Evolutionary conservation across 768 basidiomycete species (phyloP), one percentile per base, ranked within the genome.

Genomic region (Lentinula aciculospora): DNA sequence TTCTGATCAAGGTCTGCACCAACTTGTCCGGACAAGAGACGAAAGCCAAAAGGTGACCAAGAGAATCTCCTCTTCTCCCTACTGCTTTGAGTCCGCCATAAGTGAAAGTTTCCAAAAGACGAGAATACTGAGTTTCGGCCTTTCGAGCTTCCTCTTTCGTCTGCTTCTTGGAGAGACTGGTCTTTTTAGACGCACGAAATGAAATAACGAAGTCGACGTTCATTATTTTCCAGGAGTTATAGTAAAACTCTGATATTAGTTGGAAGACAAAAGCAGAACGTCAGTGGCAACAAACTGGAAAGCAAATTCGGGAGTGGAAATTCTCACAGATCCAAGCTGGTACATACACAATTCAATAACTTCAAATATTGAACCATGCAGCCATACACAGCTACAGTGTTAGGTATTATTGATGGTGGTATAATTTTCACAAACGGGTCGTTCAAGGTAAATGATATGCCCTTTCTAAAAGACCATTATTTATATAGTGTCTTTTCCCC

Each of bases 21-120:
- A 84, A 78, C 34, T 74, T 74, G 40, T 79, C 74, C 0, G 88
- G 83, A 61, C 90, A 92, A 8, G 77, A 76, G 10, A 97, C 82
- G 58, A 97, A 84, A 5, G 96, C 72, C 4, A 94, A 73, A 6
- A 94, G 69, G 62, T 93, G 85, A 1, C 88, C 89, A 50, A 88
- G 72, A 9, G 79, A 79, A 65, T 88, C 87, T n/a, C 92, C 92
- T 23, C 85, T 76, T 59, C 89, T 76, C 9, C 89, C 89, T 1
- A 89, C 87, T 0, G 85, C 88, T 49, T 80, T 79, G 47, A 94
- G 71, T 2, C 87, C 87, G 2, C 83, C 83, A 15, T 76, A 72
- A 15, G 74, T 80, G 19, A 95, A 79, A 0, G 79, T 78, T 19
- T 81, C 72, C 19, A 90, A 73, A 39, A 95, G 78, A 6, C 77